These are phyloP conservation scores for Antitrichia curtipendula DNA, from an alignment of 225 moss, liverwort and hornwort genomes.

Conservation along the genomic window DNA sequence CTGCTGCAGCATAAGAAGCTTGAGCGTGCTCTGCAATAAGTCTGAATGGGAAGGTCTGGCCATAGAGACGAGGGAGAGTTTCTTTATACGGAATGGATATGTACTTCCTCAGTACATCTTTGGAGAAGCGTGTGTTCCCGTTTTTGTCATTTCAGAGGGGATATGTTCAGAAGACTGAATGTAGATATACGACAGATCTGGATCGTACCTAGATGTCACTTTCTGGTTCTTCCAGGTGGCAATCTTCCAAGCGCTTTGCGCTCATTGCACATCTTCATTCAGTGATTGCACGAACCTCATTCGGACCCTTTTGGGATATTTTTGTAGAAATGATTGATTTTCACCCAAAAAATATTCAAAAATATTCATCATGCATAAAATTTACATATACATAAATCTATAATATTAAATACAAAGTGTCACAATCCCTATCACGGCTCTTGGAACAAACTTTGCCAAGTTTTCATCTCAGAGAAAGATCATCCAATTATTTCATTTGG, in stretches of 20 bases:
- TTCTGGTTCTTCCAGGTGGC: neutral
- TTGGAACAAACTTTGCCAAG: too few relatives aligned
- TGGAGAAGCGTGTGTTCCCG: neutral
- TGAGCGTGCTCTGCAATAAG: neutral
- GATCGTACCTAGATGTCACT: neutral
- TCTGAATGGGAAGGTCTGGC: neutral
- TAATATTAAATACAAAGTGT: too few relatives aligned
- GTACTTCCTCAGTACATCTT: neutral
- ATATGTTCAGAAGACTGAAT: rapidly evolving
- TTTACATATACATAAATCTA: too few relatives aligned
- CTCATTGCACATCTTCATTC: neutral
- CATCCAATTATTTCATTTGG: too few relatives aligned
- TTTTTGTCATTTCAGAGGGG: neutral
- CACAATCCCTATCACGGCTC: too few relatives aligned
- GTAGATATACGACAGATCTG: neutral
- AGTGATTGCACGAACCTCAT: too few relatives aligned
- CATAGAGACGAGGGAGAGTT: too few relatives aligned
- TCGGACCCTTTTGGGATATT: neutral
- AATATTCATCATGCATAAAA: neutral
- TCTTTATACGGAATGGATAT: neutral
- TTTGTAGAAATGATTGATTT: neutral
- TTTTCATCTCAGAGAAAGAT: too few relatives aligned
- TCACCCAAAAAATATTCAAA: neutral
- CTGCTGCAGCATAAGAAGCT: neutral
- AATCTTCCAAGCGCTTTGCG: neutral